Evolutionary conservation across 2,329 filamentous ascomycete species (phyloP).

Genomic region (Malbranchea zuffiana): DNA sequence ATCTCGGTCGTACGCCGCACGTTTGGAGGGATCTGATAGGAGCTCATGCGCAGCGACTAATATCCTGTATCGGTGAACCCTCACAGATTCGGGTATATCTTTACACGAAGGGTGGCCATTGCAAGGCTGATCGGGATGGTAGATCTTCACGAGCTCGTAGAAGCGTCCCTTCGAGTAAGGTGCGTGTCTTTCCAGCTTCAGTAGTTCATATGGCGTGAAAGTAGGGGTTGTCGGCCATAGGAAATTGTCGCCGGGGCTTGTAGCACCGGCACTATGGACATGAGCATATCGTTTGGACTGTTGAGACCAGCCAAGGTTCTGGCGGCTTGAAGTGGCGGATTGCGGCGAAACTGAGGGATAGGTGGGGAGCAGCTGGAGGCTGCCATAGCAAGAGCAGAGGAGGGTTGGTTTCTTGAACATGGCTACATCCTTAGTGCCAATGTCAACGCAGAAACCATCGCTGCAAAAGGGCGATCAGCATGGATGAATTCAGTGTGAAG

Average conservation of each 20-base stretch:
- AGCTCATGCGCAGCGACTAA: constrained; percentile 81
- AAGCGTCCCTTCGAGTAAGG: constrained; percentile 75
- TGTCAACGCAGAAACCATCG: constrained; percentile 1
- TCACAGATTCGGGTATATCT: constrained; percentile 48
- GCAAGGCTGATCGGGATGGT: constrained; percentile 69
- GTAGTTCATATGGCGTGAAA: constrained; percentile 79
- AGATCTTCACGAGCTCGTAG: constrained; percentile 87
- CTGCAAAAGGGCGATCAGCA: background rate
- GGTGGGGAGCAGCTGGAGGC: constrained; percentile 27
- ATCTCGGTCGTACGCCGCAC: constrained; percentile 68
- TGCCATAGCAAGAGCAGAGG: constrained; percentile 29
- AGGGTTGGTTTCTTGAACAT: constrained; percentile 40
- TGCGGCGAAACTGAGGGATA: constrained; percentile 18
- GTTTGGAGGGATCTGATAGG: constrained; percentile 67
- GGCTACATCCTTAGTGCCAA: constrained; percentile 23
- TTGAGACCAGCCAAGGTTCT: constrained; percentile 11
- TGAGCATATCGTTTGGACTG: constrained; percentile 29
- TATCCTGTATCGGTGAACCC: constrained; percentile 81
- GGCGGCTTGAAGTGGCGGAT: constrained; percentile 19
- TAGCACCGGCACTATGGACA: constrained; percentile 18
- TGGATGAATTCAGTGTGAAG: constrained; percentile 1
- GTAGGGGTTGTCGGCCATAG: constrained; percentile 35
- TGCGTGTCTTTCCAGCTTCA: constrained; percentile 50
- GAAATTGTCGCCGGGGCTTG: constrained; percentile 24
- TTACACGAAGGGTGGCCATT: constrained; percentile 34